Conservation (phyloP, 305 asterid genomes). For the Stenogyne calaminthoides region DNA sequence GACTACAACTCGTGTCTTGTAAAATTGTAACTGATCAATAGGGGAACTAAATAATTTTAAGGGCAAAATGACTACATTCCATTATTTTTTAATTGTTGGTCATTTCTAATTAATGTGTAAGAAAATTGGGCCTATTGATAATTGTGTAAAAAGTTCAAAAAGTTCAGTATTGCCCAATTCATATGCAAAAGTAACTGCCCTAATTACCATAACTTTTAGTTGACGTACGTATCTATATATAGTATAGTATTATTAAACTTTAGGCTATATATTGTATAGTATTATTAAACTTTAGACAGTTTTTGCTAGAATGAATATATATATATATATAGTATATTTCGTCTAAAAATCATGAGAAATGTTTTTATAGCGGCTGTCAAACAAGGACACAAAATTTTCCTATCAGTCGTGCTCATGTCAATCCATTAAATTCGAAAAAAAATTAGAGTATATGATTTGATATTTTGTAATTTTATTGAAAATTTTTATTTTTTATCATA, state of each 20-base stretch:
- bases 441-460: neutral
- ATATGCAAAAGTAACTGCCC: neutral
- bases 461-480: neutral
- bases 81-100: neutral
- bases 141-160: neutral
- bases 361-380: neutral
- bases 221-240: conserved; percentile 20
- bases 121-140: neutral
- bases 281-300: too few species aligned
- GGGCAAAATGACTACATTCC: neutral
- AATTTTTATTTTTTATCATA: neutral
- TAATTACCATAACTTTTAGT: neutral
- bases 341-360: neutral
- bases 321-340: neutral
- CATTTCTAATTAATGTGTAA: neutral
- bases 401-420: neutral
- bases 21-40: neutral
- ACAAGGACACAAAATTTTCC: neutral
- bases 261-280: neutral
- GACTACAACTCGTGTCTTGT: neutral
- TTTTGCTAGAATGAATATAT: too few species aligned
- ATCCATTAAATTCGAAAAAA: too few species aligned
- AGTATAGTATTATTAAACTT: neutral
- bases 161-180: neutral
- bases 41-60: neutral